Evolutionary conservation across 2,329 filamentous ascomycete genomes (phyloP), one percentile per base, ranked within the genome.

Genomic region (Rhynchosporium graminicola): DNA sequence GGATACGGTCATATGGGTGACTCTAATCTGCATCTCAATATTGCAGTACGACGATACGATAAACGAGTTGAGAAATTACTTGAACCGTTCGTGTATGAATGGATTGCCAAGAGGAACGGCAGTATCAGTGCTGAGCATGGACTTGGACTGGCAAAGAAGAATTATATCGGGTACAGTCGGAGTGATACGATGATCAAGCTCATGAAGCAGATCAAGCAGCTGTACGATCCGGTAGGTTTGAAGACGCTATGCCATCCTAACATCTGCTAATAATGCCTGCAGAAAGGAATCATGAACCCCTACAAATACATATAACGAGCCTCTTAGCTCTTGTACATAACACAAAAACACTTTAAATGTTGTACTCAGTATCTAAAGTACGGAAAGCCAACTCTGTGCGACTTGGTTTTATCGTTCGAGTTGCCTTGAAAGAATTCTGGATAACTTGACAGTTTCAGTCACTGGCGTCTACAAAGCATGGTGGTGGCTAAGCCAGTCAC

Each of bases 1-100:
- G 95, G 95, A 26, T 99, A 97, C 74, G 95, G 95, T 40, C 95
- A 99, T 76, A 98, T 99, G 93, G 96, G 95, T 45, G 95, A 99
- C 77, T 87, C 90, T 3, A 99, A 99, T 77, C 78, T 99, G 68
- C 96, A 99, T 77, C 82, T 99, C 68, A 99, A 99, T 77, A 85
- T 99, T 40, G 84, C 90, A 1, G 89, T 91, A 20, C 81, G 93
- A 65, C 80, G 88, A 65, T 98, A 95, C 77, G 91, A 95, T 76
- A 90, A 93, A 77, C 82, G 85, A 61, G 91, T 99, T 31, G 95
- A 99, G 79, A 85, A 90, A 76, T 81, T 85, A 31, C 83, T 99
- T 45, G 95, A 99, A 80, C 95, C 96, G 0, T 99, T 90, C 78
- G 91, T 99, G 29, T 99, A 97, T 74, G 92, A 99, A 79, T 99